Evolutionary conservation across 805 yeast genomes (phyloP).

Genomic region (Candida silvatica): DNA sequence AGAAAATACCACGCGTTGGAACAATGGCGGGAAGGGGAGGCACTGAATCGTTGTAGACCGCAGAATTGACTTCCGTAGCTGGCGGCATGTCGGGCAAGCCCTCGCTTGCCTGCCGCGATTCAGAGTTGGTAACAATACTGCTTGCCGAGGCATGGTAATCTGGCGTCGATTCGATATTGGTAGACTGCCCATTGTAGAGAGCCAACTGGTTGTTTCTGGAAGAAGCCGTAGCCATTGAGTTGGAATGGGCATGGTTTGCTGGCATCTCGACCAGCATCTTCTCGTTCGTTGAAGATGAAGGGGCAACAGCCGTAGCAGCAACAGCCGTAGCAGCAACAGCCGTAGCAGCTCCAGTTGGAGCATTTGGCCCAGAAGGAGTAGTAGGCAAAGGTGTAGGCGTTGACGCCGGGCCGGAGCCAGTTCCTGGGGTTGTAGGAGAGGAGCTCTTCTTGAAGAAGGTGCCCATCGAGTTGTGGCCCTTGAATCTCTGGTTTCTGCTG

Average conservation of each 20-base stretch:
- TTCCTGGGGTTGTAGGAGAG: neutral
- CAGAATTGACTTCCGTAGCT: neutral
- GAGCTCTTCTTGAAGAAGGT: neutral
- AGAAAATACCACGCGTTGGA: constrained; percentile 34
- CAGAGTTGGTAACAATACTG: neutral
- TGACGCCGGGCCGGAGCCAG: neutral
- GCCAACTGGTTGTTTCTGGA: neutral
- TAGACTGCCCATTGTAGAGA: neutral
- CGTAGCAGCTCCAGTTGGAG: too few relatives aligned
- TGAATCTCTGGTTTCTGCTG: neutral
- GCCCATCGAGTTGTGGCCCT: too few relatives aligned
- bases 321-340: too few relatives aligned
- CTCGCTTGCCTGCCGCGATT: neutral
- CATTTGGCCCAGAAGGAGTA: too few relatives aligned
- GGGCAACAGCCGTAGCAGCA: too few relatives aligned
- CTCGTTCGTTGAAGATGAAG: too few relatives aligned
- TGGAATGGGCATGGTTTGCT: neutral
- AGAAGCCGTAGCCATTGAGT: neutral
- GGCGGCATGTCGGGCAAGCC: neutral
- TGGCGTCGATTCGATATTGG: neutral
- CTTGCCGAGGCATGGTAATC: neutral
- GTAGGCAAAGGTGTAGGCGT: too few relatives aligned
- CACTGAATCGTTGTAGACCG: neutral
- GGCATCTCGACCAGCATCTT: neutral
- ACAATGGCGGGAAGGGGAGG: constrained; percentile 16